phyloP scores from a whole-genome alignment of 2,329 filamentous ascomycete genomes.

The Paracamarosporium sp. region DNA sequence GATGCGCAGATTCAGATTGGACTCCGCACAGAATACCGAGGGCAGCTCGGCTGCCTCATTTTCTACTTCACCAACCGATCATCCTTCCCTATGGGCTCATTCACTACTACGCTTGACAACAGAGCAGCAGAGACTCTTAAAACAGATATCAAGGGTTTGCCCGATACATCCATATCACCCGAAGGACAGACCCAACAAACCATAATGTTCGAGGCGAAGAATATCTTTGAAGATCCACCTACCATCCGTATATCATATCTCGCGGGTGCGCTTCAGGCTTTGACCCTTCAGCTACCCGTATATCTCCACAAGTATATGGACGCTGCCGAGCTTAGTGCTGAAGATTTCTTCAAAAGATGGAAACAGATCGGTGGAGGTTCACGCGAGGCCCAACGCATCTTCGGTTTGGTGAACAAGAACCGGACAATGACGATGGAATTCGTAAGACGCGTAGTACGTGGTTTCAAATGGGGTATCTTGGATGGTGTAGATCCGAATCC shows the following conservation, averaged over 20 bases:
- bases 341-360: conserved; percentile 99
- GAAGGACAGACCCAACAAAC: conserved; percentile 88
- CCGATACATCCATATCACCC: conserved; percentile 79
- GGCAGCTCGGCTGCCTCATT: conserved; percentile 94
- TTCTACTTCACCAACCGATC: conserved; percentile 97
- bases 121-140: conserved; percentile 71
- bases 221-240: conserved; percentile 80
- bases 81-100: conserved; percentile 81
- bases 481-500: conserved; percentile 87
- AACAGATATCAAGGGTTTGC: conserved; percentile 86
- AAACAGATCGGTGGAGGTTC: conserved; percentile 93
- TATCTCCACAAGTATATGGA: conserved; percentile 97
- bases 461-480: conserved; percentile 89
- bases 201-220: conserved; percentile 89
- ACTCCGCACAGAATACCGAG: conserved; percentile 89
- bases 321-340: conserved; percentile 79
- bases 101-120: conserved; percentile 92
- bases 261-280: conserved; percentile 87
- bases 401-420: conserved; percentile 69
- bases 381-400: conserved; percentile 87
- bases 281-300: conserved; percentile 90
- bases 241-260: conserved; percentile 95
- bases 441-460: conserved; percentile 75
- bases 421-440: conserved; percentile 73
- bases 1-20: conserved; percentile 94